Conservation (phyloP, 208 protist species). For the Trichomonas vaginalis region DNA sequence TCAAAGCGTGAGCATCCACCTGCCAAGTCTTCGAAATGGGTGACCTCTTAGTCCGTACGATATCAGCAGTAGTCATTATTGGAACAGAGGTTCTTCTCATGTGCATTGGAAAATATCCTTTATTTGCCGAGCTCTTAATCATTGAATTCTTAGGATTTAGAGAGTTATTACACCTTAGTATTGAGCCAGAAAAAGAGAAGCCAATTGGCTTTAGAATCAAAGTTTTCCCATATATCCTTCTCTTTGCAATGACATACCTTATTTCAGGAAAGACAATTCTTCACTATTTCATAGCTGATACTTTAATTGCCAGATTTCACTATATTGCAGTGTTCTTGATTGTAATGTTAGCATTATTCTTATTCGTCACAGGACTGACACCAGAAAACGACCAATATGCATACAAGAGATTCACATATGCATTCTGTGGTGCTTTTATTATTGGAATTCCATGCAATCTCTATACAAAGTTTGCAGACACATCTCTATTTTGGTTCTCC, state of each 20-base stretch:
- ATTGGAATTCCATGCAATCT: background rate
- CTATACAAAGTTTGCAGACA: background rate
- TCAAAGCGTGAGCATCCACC: background rate
- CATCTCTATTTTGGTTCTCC: conserved; percentile 28
- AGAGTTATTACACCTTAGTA: background rate
- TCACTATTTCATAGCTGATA: background rate
- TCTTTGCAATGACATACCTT: background rate
- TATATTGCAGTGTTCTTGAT: background rate
- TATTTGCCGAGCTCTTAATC: background rate
- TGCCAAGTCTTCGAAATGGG: background rate
- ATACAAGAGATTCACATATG: background rate
- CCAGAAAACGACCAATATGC: background rate
- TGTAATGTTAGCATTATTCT: background rate
- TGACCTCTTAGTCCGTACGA: background rate
- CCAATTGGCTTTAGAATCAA: background rate
- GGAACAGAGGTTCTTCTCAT: background rate
- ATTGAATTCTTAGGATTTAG: background rate
- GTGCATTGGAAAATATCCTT: background rate
- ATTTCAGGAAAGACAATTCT: background rate
- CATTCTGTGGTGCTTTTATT: background rate
- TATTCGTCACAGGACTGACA: background rate
- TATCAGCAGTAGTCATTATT: background rate
- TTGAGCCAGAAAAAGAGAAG: background rate
- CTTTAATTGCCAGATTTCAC: background rate
- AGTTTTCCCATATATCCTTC: background rate